phyloP scores from a whole-genome alignment of 2,329 filamentous ascomycete species.

The Phialemonium atrogriseum region DNA sequence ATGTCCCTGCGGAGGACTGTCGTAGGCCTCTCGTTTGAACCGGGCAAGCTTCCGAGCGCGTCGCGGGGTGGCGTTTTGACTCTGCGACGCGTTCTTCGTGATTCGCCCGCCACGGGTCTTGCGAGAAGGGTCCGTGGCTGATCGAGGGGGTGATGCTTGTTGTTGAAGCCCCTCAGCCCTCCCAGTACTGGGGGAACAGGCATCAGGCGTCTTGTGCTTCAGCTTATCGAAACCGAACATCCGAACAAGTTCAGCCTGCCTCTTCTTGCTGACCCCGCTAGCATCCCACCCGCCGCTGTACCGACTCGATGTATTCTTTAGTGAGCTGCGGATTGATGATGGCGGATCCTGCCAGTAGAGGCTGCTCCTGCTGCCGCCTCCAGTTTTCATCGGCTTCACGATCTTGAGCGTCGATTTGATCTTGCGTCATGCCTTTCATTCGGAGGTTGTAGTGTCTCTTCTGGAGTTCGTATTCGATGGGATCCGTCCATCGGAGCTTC shows the following conservation, averaged over 20 bases:
- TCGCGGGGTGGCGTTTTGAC: conserved; percentile 2
- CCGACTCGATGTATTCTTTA: too few relatives aligned
- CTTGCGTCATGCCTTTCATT: conserved; percentile 1
- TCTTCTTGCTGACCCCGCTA: conserved; percentile 3
- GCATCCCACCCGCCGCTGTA: too few relatives aligned
- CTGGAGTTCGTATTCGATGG: neutral
- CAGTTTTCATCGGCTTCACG: neutral
- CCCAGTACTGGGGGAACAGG: too few relatives aligned
- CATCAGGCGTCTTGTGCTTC: conserved; percentile 3
- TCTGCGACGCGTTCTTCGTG: conserved; percentile 4
- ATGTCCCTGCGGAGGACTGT: too few relatives aligned
- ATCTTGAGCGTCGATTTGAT: conserved; percentile 4
- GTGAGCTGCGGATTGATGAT: too few relatives aligned
- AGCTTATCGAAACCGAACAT: conserved; percentile 5
- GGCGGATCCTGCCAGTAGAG: too few relatives aligned
- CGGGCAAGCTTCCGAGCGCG: conserved; percentile 2
- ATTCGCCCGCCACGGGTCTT: conserved; percentile 3
- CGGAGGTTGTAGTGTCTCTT: conserved; percentile 1
- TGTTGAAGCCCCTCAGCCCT: conserved; percentile 1
- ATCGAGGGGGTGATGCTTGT: conserved; percentile 3
- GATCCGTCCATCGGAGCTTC: conserved; percentile 1
- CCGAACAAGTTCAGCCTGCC: conserved; percentile 1
- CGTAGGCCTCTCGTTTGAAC: conserved; percentile 4
- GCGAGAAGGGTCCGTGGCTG: conserved; percentile 2
- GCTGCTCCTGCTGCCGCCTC: too few relatives aligned